phyloP scores from a whole-genome alignment of 2,329 filamentous ascomycete species.

The Penicillium sp. region DNA sequence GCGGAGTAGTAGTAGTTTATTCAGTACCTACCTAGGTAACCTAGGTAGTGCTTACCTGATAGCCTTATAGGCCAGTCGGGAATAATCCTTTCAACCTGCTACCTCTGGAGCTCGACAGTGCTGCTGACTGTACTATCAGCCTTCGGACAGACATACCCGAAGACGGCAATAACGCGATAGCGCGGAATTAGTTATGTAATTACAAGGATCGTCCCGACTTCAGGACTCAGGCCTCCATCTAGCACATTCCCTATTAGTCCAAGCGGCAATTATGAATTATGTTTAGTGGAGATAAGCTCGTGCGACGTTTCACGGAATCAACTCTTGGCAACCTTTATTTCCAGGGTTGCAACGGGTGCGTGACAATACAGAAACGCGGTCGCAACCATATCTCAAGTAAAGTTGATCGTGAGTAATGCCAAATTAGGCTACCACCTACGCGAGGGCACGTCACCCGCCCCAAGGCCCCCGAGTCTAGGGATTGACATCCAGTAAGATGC shows the following conservation, averaged over 20 bases:
- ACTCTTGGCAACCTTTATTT: constrained; percentile 33
- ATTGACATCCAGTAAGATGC: constrained; percentile 1
- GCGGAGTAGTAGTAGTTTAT: too few species aligned
- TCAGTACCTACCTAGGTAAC: too few species aligned
- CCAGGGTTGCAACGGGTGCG: constrained; percentile 29
- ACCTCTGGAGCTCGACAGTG: too few species aligned
- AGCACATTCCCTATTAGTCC: constrained; percentile 16
- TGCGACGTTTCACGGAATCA: constrained; percentile 36
- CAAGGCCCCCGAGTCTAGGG: constrained; percentile 1
- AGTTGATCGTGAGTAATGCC: constrained; percentile 14
- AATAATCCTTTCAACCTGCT: too few species aligned
- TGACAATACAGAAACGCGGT: constrained; percentile 23
- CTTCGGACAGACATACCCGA: too few species aligned
- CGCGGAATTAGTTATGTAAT: too few species aligned
- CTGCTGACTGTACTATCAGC: too few species aligned
- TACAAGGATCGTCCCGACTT: too few species aligned
- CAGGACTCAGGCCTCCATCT: too few species aligned
- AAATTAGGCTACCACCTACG: constrained; percentile 10
- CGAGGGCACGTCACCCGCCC: constrained; percentile 20
- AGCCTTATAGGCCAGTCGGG: too few species aligned
- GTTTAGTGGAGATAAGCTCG: constrained; percentile 40
- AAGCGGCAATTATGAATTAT: constrained; percentile 29
- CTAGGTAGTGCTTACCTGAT: too few species aligned
- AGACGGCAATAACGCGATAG: too few species aligned
- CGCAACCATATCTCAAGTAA: constrained; percentile 17